A percentile compares a stretch with the other conserved stretches of the same genome.
Conservation (phyloP, 345 rosid species). For the Theobroma cacao region DNA sequence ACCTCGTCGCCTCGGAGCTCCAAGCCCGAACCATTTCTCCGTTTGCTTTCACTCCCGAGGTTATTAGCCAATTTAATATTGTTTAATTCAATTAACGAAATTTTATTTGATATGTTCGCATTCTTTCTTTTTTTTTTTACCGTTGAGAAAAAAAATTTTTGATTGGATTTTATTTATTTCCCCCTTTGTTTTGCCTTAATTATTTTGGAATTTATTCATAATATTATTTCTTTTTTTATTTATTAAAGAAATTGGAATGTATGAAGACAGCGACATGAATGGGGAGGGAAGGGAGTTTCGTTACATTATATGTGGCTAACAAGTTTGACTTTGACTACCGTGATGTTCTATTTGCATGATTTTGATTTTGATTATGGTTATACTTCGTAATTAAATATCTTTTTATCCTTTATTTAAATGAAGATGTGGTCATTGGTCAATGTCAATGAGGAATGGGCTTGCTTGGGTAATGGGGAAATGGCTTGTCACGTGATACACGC, state of each 20-base stretch:
- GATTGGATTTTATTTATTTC: background rate
- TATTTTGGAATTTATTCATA: background rate
- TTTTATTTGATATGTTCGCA: background rate
- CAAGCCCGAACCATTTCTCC: constrained; percentile 58
- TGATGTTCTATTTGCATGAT: constrained; percentile 11
- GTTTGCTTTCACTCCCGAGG: constrained; percentile 67
- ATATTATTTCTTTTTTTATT: background rate
- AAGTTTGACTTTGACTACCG: constrained; percentile 25
- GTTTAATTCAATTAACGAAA: background rate
- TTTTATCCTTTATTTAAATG: background rate
- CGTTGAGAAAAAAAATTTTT: background rate
- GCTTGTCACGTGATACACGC: constrained; percentile 12
- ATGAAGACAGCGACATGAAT: constrained; percentile 12
- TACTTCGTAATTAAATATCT: background rate
- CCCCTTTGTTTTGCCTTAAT: background rate
- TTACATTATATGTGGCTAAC: constrained; percentile 11
- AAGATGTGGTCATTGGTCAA: background rate
- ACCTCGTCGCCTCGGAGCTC: constrained; percentile 71
- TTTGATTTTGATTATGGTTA: background rate
- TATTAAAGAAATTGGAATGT: background rate
- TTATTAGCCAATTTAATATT: constrained; percentile 12
- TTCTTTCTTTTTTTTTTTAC: background rate
- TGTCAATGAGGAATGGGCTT: constrained; percentile 5
- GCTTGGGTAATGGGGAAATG: background rate
- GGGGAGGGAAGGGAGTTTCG: background rate